Base-by-base conservation (phyloP, 2,329 filamentous ascomycete species). In the Fusarium protoensiforme region DNA sequence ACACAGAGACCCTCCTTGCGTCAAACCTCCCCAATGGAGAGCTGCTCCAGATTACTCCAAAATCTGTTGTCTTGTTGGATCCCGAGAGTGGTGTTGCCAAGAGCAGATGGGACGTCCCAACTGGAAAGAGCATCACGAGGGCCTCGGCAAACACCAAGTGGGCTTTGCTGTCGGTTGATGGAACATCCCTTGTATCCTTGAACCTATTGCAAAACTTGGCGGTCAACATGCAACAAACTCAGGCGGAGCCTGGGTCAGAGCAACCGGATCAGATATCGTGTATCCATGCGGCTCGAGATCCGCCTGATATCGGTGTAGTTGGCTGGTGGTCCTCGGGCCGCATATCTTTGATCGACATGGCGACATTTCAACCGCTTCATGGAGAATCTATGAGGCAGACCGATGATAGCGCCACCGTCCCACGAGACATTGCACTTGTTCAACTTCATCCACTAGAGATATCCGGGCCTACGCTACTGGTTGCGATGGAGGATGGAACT, bases 401-500 rank as follows among this genome's bases (percentile, higher is more conserved):
- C 14, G 85, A 89, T 29, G 92, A 95, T 65, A 91, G 90, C 48
- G 89, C 92, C 9, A 94, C 94, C 1, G 92, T 98, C 31, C 95
- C 96, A 1, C 89, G 96, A 71, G 94, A 95, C 60, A 88, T 98
- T 31, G 90, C 92, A 0, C 87, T 98, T 9, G 92, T 94, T 7
- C 92, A 95, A 69, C 88, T 98, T 5, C 88, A 98, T 51, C 91
- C 92, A 16, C 86, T 87, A 8, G 76, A 83, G 9, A 64, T 81
- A 10, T 83, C 85, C 8, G 89, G 89, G 0, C 92, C 94, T 1
- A 98, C 93, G 0, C 86, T 99, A 0, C 93, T 99, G 69, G 89
- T 98, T 35, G 93, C 96, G 14, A 93, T 98, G 89, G 94, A 97
- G 56, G 96, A 98, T 81, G 96, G 96, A 5, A 94, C 93, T 69